Base-by-base conservation (phyloP, 345 rosid species). In the Lepidium aucheri region DNA sequence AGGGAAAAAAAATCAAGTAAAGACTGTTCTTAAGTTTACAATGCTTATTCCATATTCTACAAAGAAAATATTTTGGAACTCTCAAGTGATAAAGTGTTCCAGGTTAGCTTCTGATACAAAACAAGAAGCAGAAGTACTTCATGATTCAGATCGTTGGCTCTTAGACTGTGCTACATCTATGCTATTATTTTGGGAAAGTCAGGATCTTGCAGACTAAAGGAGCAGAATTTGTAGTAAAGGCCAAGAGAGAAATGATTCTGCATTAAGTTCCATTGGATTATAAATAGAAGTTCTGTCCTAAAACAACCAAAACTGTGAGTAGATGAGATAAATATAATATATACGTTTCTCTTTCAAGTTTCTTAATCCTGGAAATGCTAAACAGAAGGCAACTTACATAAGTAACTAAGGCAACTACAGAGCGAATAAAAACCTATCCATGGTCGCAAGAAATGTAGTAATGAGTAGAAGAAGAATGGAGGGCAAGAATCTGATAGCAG, bases 321-420 rank as follows among this genome's bases (percentile, higher is more conserved):
- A 35, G 10, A 28, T 42, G 45, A 49, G 15, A 26, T 17, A 18
- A 9, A 35, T 16, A 17, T 7, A 36, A 13, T 7, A 45, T 4
- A 46, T 53, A 30, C 49, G 3, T 55, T 28, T 71, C 53, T 64
- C 13, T 50, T 28, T 35, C 44, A 49, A 49, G 53, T 44, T 14
- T 8, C 20, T 51, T 65, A 24, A 65, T 44, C 47, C 55, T 46
- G 61, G 33, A 46, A 61, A 35, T 44, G n/a, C 72, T 65, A 58
- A 34, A 42, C 47, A 56, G 11, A 57, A 65, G 24, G 7, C 53
- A 73, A 56, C 12, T 64, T 47, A 52, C 61, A 42, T 51, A 49
- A 50, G 20, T 12, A 24, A 59, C 76, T 65, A 65, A 35, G n/a
- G 2, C 61, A 57, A 24, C 72, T 87, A 87, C 80, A 86, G 67